Percentiles rank a stretch among this genome's conserved stretches.
phyloP scores from a whole-genome alignment of 768 basidiomycete species.

The Pleurotus eryngii region DNA sequence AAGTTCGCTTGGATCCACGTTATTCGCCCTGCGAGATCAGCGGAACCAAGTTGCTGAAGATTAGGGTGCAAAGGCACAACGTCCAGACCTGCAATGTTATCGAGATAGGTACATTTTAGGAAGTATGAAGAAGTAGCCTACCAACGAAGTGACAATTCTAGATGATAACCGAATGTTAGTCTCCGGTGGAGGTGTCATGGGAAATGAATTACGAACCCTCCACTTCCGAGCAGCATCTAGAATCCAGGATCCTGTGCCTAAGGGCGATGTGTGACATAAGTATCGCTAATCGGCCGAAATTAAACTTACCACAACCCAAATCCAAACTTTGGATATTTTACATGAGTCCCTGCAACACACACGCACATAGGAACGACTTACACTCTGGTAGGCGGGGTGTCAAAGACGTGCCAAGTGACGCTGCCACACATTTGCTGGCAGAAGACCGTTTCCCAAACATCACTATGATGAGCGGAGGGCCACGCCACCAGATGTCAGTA shows the following conservation, averaged over 20 bases:
- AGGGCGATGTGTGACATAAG: not conserved
- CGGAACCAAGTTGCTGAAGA: constrained; percentile 53
- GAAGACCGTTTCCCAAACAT: constrained; percentile 65
- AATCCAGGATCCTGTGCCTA: constrained; percentile 76
- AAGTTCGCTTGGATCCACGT: constrained; percentile 75
- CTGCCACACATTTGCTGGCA: constrained; percentile 52
- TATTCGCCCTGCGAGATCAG: constrained; percentile 55
- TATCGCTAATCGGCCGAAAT: not conserved
- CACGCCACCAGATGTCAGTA: constrained; percentile 15
- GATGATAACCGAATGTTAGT: not conserved
- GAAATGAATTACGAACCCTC: constrained; percentile 43
- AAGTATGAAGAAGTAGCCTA: constrained; percentile 22
- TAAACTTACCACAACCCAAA: constrained; percentile 63
- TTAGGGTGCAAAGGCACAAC: constrained; percentile 72
- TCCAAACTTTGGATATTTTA: constrained; percentile 46
- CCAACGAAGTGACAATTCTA: constrained; percentile 65
- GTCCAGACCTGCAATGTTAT: constrained; percentile 50
- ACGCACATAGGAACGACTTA: constrained; percentile 26
- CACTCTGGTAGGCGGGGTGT: constrained; percentile 59
- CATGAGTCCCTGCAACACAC: constrained; percentile 1
- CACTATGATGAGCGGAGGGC: constrained; percentile 34
- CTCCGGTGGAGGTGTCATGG: constrained; percentile 1
- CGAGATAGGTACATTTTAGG: not conserved
- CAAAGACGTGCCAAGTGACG: constrained; percentile 64
- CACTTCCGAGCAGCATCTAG: constrained; percentile 60